Conservation (phyloP, 306 rosid species). For the Sophora flavescens region DNA sequence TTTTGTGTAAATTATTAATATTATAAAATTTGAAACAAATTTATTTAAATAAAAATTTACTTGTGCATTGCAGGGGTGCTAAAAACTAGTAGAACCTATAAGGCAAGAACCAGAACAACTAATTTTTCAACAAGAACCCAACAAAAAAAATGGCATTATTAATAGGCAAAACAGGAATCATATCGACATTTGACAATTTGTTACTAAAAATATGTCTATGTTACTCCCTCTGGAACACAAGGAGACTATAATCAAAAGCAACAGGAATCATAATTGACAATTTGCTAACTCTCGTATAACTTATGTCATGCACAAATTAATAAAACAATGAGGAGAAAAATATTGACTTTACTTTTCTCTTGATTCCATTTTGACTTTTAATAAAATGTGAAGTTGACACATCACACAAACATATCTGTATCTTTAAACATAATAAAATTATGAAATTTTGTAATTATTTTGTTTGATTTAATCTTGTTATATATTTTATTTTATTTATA, state of each 20-base stretch:
- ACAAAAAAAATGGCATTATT: too few species aligned
- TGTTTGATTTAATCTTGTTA: too few species aligned
- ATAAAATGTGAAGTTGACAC: not conserved
- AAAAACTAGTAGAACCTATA: too few species aligned
- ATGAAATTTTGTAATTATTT: too few species aligned
- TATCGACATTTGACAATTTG: not conserved
- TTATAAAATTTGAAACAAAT: too few species aligned
- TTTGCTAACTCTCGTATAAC: not conserved
- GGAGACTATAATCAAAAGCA: not conserved
- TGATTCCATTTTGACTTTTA: not conserved
- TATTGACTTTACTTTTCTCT: not conserved
- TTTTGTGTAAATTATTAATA: too few species aligned
- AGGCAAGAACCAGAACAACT: too few species aligned
- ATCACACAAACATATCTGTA: not conserved
- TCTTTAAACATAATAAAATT: too few species aligned
- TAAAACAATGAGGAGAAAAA: not conserved
- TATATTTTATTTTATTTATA: too few species aligned
- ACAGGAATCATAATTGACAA: not conserved
- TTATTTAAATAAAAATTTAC: too few species aligned
- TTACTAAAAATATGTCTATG: not conserved
- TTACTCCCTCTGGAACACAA: not conserved
- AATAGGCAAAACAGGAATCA: not conserved
- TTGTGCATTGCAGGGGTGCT: too few species aligned
- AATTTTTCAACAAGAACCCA: too few species aligned
- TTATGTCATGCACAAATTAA: not conserved